Evolutionary conservation across 2,329 filamentous ascomycete genomes (phyloP), one percentile per base, ranked within the genome.

Genomic region (Fusarium abutilonis): DNA sequence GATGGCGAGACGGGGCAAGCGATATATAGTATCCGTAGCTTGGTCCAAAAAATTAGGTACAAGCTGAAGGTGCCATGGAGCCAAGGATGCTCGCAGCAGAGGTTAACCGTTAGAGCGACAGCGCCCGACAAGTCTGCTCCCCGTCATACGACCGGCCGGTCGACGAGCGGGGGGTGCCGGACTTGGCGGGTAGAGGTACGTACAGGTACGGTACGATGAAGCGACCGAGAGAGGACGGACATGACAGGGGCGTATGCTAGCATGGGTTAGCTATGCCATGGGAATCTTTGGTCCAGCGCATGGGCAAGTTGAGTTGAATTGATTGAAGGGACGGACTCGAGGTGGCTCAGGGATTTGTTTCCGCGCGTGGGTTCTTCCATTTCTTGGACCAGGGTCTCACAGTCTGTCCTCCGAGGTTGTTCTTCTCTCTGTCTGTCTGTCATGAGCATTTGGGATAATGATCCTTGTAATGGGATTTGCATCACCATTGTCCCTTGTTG

Each of bases 1-100:
- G 59, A 70, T 70, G 67, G 67, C 52, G 66, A 70, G 68, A 70
- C 67, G 67, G 68, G 67, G 64, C 66, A 66, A 68, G 68, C 67
- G 68, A 70, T 70, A 70, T 70, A 70, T 32, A 32, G 26, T 70
- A 4, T 19, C 19, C 3, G 19, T 19, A 70, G 67, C 56, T 65
- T 63, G 50, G 57, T 47, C 52, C 46, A 60, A 49, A 49, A 41
- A 19, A 19, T 19, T 19, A 19, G 19, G 56, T 32, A 42, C 47
- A 56, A 43, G 48, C 51, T 49, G 32, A 40, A 41, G 28, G 31
- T 32, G 10, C 31, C 26, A 28, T 9, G 26, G 7, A 28, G 10
- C 26, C 26, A 10, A 9, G 26, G 26, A 28, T 8, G 26, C 26
- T 10, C 26, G 19, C 19, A 28, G 26, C 26, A 28, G 26, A 28